Evolutionary conservation across 2,329 filamentous ascomycete species (phyloP).

Genomic region (Diplocarpon rosae): DNA sequence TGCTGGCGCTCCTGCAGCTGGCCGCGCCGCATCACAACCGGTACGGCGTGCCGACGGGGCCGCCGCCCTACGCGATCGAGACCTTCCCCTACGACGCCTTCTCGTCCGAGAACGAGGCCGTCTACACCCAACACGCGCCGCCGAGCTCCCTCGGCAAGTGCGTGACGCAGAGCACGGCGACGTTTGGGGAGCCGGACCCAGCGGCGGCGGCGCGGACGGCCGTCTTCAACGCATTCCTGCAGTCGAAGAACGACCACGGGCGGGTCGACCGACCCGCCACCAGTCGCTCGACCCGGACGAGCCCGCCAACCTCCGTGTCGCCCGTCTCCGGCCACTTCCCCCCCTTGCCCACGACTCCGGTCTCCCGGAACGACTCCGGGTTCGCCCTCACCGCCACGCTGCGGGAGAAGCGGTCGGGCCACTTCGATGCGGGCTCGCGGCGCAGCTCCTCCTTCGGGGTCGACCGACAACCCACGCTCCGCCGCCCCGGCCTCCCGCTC

Average conservation of each 20-base stretch:
- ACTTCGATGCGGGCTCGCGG: conserved; percentile 67
- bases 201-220: conserved; percentile 42
- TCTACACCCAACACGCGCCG: conserved; percentile 64
- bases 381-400: conserved; percentile 78
- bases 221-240: conserved; percentile 85
- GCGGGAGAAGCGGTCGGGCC: conserved; percentile 86
- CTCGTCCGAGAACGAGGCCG: conserved; percentile 69
- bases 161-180: conserved; percentile 79
- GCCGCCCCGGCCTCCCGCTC: conserved; percentile 65
- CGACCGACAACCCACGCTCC: conserved; percentile 55
- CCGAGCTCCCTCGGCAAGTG: conserved; percentile 71
- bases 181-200: conserved; percentile 57
- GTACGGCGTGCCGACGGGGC: conserved; percentile 77
- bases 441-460: conserved; percentile 89
- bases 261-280: conserved; percentile 70
- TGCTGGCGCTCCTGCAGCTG: conserved; percentile 76
- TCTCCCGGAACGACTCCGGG: conserved; percentile 85
- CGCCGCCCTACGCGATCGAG: conserved; percentile 86
- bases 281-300: conserved; percentile 50
- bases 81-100: conserved; percentile 86
- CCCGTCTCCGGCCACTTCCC: conserved; percentile 72
- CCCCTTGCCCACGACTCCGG: conserved; percentile 60
- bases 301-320: conserved; percentile 56
- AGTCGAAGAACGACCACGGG: conserved; percentile 56
- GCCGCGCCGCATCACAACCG: conserved; percentile 83